A percentile compares a stretch with the other conserved stretches of the same genome.
Conservation (phyloP, 257 asterid genomes). For the Nicotiana tabacum region DNA sequence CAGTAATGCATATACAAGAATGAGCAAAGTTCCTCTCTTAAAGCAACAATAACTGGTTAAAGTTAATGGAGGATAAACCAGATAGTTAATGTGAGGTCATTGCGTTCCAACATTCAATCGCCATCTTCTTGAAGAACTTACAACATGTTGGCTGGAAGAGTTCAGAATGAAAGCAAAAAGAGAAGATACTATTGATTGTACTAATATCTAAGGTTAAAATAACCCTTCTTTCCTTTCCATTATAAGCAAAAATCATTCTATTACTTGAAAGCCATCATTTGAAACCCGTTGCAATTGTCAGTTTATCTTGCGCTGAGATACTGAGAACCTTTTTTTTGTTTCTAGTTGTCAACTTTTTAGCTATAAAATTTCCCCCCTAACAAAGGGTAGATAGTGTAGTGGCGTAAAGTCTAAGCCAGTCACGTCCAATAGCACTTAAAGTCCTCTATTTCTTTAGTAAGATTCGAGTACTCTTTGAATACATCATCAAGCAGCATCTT, state of each 20-base stretch:
- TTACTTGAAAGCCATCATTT: neutral
- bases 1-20: neutral
- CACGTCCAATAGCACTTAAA: neutral
- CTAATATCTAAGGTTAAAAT: neutral
- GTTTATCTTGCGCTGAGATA: neutral
- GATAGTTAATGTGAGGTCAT: neutral
- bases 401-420: neutral
- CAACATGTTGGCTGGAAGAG: neutral
- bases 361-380: neutral
- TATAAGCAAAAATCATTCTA: neutral
- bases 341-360: neutral
- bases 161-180: neutral
- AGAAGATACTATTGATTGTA: neutral
- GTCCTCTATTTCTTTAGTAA: neutral
- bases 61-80: neutral
- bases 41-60: neutral
- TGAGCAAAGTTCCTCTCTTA: neutral
- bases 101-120: neutral
- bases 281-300: neutral
- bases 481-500: conserved; percentile 10
- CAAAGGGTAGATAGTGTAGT: neutral
- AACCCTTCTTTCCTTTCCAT: neutral
- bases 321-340: neutral
- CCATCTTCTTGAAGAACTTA: neutral
- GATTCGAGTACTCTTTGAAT: neutral